Evolutionary conservation across 768 basidiomycete genomes (phyloP).

Genomic region (Amanita muscaria): DNA sequence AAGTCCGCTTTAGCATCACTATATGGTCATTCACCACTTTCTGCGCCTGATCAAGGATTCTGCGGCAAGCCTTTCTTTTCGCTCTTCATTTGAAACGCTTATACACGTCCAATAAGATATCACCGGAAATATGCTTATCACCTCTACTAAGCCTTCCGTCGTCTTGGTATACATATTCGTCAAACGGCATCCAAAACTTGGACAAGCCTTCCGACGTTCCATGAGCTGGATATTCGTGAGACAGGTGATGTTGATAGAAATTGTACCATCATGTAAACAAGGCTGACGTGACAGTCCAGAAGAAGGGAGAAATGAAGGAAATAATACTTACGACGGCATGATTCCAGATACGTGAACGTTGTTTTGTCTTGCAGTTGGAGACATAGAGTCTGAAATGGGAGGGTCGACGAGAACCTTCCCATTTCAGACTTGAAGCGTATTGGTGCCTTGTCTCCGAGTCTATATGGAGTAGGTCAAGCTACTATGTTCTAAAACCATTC

Average conservation of each 20-base stretch:
- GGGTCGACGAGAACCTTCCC: too few species aligned
- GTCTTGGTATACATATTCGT: background rate
- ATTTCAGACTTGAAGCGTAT: too few species aligned
- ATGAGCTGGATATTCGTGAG: background rate
- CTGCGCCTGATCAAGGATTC: background rate
- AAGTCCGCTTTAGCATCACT: too few species aligned
- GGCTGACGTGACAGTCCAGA: background rate
- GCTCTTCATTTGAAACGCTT: slow-evolving; percentile 6
- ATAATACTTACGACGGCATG: slow-evolving; percentile 43
- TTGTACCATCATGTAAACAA: slow-evolving; percentile 8
- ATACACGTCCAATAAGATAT: background rate
- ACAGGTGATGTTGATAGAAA: too few species aligned
- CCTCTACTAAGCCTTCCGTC: slow-evolving; percentile 4
- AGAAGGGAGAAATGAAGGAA: background rate
- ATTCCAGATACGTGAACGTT: slow-evolving; percentile 49
- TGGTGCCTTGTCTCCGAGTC: too few species aligned
- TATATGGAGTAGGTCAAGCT: too few species aligned
- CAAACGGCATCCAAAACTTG: slow-evolving; percentile 8
- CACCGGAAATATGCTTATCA: background rate
- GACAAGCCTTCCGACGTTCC: background rate
- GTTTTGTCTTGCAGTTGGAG: slow-evolving; percentile 37
- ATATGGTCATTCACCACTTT: slow-evolving; percentile 1
- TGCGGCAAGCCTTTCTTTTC: background rate
- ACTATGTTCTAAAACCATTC: too few species aligned
- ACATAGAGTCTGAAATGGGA: too few species aligned